Base-by-base conservation (phyloP, 2,329 filamentous ascomycete species). In the Talaromyces sp. region DNA sequence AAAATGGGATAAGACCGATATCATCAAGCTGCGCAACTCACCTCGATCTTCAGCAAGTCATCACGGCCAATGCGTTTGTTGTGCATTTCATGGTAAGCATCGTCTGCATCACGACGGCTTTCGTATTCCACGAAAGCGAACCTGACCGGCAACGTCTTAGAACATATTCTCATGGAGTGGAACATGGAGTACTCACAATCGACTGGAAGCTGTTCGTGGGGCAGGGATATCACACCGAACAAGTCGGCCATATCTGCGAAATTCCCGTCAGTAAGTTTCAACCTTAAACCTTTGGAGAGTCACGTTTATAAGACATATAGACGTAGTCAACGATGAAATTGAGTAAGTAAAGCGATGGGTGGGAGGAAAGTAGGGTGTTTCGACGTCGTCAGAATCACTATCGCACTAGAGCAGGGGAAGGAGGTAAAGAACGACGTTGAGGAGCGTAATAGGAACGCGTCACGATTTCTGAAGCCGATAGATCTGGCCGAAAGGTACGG, bases 41-140 rank as follows among this genome's bases (percentile, higher is more conserved):
- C 95, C 87, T 99, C 95, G 70, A 99, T 98, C 84, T 99, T 99
- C 82, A 99, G 78, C 66, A 97, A 83, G 74, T 99, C 95, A 76
- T 99, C 95, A 68, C 94, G 90, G 57, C 93, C 93, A 72, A 99
- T 93, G 71, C 94, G 92, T 87, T 97, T 97, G 84, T 98, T 98
- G 78, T 99, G 95, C 95, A 99, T 99, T 83, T 99, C 95, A 79
- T 99, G 92, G 78, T 99, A 99, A 57, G 95, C 95, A 82, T 99
- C 95, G 79, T 99, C 95, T 69, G 95, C 93, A 84, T 99, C 95
- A 72, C 95, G 93, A 73, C 94, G 92, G 79, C 93, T 96, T 83
- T 99, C 95, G 80, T 99, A 99, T 82, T 99, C 95, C 70, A 99
- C 95, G 78, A 99, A 99, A 43, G 95, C 95, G 79, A 99, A 99